Evolutionary conservation across 2,329 filamentous ascomycete genomes (phyloP).

Genomic region (Aspergillus pseudoterreus): DNA sequence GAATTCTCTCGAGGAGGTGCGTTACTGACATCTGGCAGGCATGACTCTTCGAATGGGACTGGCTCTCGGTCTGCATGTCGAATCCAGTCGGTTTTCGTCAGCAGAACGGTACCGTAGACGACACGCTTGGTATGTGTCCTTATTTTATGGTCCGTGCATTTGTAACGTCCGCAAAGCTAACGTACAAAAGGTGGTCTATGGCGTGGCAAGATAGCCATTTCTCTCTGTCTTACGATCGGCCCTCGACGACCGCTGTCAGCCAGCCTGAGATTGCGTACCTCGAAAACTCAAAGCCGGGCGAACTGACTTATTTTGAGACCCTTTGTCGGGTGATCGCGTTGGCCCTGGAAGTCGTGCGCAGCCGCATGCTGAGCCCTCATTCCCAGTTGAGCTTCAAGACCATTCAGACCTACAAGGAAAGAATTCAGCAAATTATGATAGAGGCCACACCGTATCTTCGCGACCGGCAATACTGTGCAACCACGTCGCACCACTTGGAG

Average conservation of each 20-base stretch:
- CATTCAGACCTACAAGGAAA: slow-evolving; percentile 55
- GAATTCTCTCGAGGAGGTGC: not conserved
- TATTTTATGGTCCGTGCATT: not conserved
- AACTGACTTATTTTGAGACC: slow-evolving; percentile 55
- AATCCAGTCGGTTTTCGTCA: slow-evolving; percentile 52
- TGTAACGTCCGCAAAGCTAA: not conserved
- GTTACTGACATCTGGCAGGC: slow-evolving; percentile 29
- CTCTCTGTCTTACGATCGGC: slow-evolving; percentile 60
- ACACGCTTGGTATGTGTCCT: slow-evolving; percentile 39
- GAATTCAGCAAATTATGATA: slow-evolving; percentile 55
- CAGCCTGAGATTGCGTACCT: slow-evolving; percentile 50
- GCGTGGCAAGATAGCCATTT: slow-evolving; percentile 64
- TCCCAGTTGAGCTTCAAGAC: slow-evolving; percentile 51
- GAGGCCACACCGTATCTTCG: slow-evolving; percentile 57
- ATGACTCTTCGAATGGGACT: slow-evolving; percentile 60
- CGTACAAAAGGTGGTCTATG: slow-evolving; percentile 52
- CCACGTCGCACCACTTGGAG: slow-evolving; percentile 52
- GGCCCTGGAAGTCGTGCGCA: slow-evolving; percentile 56
- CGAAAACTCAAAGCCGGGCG: slow-evolving; percentile 45
- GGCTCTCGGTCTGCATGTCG: slow-evolving; percentile 57
- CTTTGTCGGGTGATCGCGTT: slow-evolving; percentile 54
- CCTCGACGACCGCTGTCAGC: slow-evolving; percentile 53
- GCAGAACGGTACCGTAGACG: slow-evolving; percentile 44
- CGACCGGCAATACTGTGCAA: slow-evolving; percentile 44
- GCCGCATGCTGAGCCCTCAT: slow-evolving; percentile 53